These are phyloP conservation scores for Dendrobium nobile DNA, from an alignment of 106 monocot genomes.

Conservation along the genomic window DNA sequence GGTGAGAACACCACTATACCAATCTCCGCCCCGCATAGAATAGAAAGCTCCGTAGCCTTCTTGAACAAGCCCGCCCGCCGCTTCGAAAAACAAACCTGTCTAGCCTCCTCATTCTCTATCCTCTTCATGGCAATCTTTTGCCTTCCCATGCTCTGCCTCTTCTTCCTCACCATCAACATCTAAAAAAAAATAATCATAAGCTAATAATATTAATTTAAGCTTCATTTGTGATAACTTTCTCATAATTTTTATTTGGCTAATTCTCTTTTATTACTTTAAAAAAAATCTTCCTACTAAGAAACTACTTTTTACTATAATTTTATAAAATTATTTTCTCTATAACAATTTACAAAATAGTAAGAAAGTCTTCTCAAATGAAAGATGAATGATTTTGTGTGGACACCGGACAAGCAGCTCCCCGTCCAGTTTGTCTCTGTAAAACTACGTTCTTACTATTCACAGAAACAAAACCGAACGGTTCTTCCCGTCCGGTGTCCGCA, in stretches of 20 bases:
- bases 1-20: constrained; percentile 12
- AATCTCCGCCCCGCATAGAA: constrained; percentile 12
- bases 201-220: background rate
- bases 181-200: background rate
- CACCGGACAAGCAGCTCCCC: too few species aligned
- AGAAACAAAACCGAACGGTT: too few species aligned
- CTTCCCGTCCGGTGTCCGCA: too few species aligned
- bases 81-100: constrained; percentile 17
- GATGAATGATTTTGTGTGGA: too few species aligned
- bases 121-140: constrained; percentile 16
- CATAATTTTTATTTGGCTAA: too few species aligned
- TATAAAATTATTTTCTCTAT: too few species aligned
- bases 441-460: too few species aligned
- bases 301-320: too few species aligned
- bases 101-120: constrained; percentile 15
- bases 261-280: background rate
- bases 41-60: constrained; percentile 10
- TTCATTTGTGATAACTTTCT: too few species aligned
- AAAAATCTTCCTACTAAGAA: background rate
- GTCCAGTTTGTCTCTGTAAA: too few species aligned
- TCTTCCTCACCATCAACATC: constrained; percentile 1
- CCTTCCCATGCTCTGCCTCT: constrained; percentile 12
- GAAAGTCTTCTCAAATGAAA: too few species aligned
- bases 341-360: too few species aligned
- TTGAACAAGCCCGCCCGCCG: constrained; percentile 12